Evolutionary conservation across 2,329 filamentous ascomycete species (phyloP), one percentile per base, ranked within the genome.

Genomic region (Sarocladiaceae sp.): DNA sequence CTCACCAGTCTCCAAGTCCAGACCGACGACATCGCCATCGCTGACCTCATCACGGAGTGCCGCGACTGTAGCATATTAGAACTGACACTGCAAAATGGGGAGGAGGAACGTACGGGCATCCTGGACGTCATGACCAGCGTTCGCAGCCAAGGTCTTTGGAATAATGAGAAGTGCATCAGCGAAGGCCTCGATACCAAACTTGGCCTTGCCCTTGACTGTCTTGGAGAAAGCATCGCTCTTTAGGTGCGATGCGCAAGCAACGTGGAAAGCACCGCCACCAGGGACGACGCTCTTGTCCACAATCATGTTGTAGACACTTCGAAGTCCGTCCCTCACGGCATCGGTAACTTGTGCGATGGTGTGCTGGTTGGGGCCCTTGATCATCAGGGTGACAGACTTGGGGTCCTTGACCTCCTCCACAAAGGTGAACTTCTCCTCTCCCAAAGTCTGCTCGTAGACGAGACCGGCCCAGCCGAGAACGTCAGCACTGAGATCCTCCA

Each of bases 391-490:
- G 37, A 98, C 93, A 1, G 91, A 96, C 73, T 98, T 98, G 50
- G 93, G 88, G 50, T 97, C 89, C 76, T 96, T 97, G 58, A 98
- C 93, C 56, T 98, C 93, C 68, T 98, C 93, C 49, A 98, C 78
- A 62, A 98, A 98, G 5, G 93, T 98, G 72, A 88, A 98, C 73
- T 98, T 98, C 74, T 98, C 93, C 74, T 98, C 93, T 50, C 93
- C 93, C 9, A 98, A 76, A 55, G 91, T 88, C 67, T 98, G 91
- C 72, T 98, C 93, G 63, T 98, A 97, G 47, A 98, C 93, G 40
- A 88, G 78, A 44, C 93, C 93, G 43, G 93, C 93, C 90, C 91
- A 98, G 51, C 93, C 93, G 44, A 98, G 82, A 48, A 91, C 75
- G 37, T 95, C 88, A 2, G 89, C 85, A 3, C 83, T 81, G 50